These are phyloP conservation scores for Salvia sclarea DNA, from an alignment of 305 asterid species.

Conservation along the genomic window DNA sequence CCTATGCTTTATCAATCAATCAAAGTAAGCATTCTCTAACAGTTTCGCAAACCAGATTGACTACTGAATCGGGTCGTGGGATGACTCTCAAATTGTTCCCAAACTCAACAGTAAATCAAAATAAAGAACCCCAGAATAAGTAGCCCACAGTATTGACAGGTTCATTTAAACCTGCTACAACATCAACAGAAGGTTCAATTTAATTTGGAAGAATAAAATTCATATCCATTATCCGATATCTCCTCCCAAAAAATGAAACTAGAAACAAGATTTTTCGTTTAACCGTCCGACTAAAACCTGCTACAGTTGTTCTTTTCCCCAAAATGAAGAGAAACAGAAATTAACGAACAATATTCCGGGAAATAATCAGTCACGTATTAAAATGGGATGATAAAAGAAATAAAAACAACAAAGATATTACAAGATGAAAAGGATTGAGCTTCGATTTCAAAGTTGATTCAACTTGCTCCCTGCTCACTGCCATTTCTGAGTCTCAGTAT, in stretches of 20 bases:
- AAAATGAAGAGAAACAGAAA: background rate
- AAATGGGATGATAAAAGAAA: background rate
- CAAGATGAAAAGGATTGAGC: slow-evolving; percentile 65
- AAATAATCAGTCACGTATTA: background rate
- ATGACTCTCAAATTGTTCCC: background rate
- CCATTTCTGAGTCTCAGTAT: slow-evolving; percentile 39
- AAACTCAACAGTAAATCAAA: background rate
- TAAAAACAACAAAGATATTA: slow-evolving; percentile 23
- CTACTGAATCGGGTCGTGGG: background rate
- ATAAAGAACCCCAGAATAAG: background rate
- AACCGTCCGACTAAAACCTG: background rate
- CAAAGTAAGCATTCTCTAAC: too few species aligned
- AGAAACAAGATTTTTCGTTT: background rate
- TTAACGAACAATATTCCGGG: background rate
- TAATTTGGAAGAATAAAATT: background rate
- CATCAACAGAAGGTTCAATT: background rate
- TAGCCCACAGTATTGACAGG: background rate
- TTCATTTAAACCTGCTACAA: too few species aligned
- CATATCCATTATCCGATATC: background rate
- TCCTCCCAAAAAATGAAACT: background rate
- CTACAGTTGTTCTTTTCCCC: background rate
- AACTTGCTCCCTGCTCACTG: slow-evolving; percentile 64
- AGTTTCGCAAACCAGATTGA: too few species aligned
- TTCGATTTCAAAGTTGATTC: slow-evolving; percentile 54
- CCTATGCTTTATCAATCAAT: too few species aligned